These are phyloP conservation scores for Canariomyces notabilis DNA, from an alignment of 2,329 filamentous ascomycete genomes.

Conservation along the genomic window DNA sequence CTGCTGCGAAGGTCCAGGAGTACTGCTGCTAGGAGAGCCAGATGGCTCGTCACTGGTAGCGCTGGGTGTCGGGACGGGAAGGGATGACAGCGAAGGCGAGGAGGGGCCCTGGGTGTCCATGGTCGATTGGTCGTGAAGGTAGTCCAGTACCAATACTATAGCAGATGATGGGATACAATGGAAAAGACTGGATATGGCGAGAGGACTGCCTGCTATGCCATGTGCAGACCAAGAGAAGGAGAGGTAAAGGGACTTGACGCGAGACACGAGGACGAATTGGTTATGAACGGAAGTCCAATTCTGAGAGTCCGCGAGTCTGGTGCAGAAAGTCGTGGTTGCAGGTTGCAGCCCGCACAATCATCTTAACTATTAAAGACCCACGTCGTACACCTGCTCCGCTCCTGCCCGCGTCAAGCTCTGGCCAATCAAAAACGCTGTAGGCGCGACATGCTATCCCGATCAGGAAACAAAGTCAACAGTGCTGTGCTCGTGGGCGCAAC, in stretches of 20 bases:
- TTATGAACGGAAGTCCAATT: not conserved
- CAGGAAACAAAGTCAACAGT: conserved; percentile 20
- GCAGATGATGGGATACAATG: not conserved
- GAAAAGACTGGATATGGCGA: not conserved
- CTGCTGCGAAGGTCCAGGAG: conserved; percentile 3
- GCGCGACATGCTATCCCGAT: conserved; percentile 14
- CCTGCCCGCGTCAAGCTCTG: conserved; percentile 14
- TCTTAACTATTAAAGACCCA: conserved; percentile 8
- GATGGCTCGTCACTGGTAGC: not conserved
- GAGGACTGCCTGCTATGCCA: not conserved
- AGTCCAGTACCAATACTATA: conserved; percentile 1
- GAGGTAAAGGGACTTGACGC: not conserved
- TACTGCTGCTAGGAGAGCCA: conserved; percentile 15
- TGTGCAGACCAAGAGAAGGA: not conserved
- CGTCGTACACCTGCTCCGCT: conserved; percentile 12
- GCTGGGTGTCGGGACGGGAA: conserved; percentile 3
- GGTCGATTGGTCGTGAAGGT: conserved; percentile 1
- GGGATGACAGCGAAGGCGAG: conserved; percentile 2
- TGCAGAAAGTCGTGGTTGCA: too few species aligned
- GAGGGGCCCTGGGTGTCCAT: conserved; percentile 17
- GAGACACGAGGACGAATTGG: not conserved
- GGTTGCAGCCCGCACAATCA: conserved; percentile 7
- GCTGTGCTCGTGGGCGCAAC: not conserved
- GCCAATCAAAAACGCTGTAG: conserved; percentile 13
- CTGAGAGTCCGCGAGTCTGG: too few species aligned